Percentiles rank a stretch among this genome's conserved stretches.
phyloP scores from a whole-genome alignment of 805 yeast species.

The Candida ponderosae region DNA sequence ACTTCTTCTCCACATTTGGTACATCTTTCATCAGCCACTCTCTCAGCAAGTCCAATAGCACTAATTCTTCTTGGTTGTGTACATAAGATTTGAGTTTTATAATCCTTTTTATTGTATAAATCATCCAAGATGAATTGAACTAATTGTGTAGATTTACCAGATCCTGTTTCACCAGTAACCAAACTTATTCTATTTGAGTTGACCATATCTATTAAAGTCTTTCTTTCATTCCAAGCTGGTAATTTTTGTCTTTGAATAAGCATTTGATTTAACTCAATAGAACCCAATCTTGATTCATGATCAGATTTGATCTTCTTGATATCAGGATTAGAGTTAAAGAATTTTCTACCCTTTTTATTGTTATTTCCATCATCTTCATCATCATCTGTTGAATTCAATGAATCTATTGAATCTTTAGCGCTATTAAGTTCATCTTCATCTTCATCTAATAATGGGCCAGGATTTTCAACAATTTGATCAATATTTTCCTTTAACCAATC shows the following conservation, averaged over 20 bases:
- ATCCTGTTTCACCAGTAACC: slow-evolving; percentile 95
- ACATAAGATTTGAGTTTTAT: slow-evolving; percentile 60
- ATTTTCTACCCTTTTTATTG: slow-evolving; percentile 2
- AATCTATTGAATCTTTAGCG: slow-evolving; percentile 8
- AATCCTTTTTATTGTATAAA: slow-evolving; percentile 35
- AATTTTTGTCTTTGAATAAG: slow-evolving; percentile 41
- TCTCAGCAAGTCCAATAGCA: slow-evolving; percentile 87
- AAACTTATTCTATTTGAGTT: slow-evolving; percentile 56
- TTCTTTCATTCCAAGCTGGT: slow-evolving; percentile 79
- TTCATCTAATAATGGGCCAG: slow-evolving; percentile 55
- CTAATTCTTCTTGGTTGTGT: slow-evolving; percentile 97
- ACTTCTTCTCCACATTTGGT: slow-evolving; percentile 60
- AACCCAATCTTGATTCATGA: slow-evolving; percentile 24
- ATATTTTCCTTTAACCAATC: slow-evolving; percentile 75
- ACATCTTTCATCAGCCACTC: slow-evolving; percentile 78
- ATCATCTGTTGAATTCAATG: background rate
- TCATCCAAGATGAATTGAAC: slow-evolving; percentile 84
- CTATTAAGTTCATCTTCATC: slow-evolving; percentile 15
- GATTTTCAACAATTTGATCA: slow-evolving; percentile 51
- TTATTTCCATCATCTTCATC: slow-evolving; percentile 2
- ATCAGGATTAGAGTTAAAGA: slow-evolving; percentile 22
- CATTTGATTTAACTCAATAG: slow-evolving; percentile 31
- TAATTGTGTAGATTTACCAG: slow-evolving; percentile 93
- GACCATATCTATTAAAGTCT: slow-evolving; percentile 49
- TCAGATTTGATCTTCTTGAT: slow-evolving; percentile 24